These are phyloP conservation scores for Filobasidium floriforme DNA, from an alignment of 768 basidiomycete genomes.

Conservation along the genomic window DNA sequence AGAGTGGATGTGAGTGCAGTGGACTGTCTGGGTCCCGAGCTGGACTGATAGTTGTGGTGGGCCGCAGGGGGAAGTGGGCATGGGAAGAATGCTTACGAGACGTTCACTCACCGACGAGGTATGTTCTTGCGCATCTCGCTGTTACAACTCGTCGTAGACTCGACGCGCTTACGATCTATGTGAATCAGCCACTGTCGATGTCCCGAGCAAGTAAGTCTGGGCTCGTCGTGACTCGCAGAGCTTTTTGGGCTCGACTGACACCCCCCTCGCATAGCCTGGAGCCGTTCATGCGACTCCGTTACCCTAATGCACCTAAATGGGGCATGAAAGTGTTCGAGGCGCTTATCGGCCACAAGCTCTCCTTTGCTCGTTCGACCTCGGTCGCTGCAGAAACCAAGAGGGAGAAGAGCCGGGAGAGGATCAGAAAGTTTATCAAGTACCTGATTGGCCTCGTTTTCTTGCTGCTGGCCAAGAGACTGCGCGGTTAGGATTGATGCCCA, in stretches of 20 bases:
- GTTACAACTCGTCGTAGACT: neutral
- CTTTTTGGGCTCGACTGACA: neutral
- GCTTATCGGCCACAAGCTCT: conserved; percentile 19
- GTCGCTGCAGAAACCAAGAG: conserved; percentile 1
- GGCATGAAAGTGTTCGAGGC: conserved; percentile 16
- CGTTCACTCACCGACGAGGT: conserved; percentile 40
- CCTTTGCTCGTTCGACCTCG: conserved; percentile 19
- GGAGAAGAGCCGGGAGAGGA: neutral
- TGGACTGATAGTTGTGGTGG: too few species aligned
- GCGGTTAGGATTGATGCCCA: neutral
- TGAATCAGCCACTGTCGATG: conserved; percentile 20
- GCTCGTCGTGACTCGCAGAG: neutral
- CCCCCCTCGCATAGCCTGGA: conserved; percentile 30
- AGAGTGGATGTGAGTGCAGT: conserved; percentile 39
- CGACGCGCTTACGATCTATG: neutral
- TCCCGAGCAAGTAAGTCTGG: conserved; percentile 22
- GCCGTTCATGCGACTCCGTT: conserved; percentile 36
- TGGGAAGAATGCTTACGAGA: conserved; percentile 38
- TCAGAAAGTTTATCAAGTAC: neutral
- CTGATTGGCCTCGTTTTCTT: neutral
- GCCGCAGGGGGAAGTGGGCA: conserved; percentile 40
- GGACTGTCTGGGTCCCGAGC: too few species aligned
- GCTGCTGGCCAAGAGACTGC: neutral
- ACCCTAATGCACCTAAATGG: conserved; percentile 27
- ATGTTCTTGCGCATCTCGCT: neutral